These are phyloP conservation scores for Aspergillus fructus DNA, from an alignment of 2,329 filamentous ascomycete species.

Conservation along the genomic window DNA sequence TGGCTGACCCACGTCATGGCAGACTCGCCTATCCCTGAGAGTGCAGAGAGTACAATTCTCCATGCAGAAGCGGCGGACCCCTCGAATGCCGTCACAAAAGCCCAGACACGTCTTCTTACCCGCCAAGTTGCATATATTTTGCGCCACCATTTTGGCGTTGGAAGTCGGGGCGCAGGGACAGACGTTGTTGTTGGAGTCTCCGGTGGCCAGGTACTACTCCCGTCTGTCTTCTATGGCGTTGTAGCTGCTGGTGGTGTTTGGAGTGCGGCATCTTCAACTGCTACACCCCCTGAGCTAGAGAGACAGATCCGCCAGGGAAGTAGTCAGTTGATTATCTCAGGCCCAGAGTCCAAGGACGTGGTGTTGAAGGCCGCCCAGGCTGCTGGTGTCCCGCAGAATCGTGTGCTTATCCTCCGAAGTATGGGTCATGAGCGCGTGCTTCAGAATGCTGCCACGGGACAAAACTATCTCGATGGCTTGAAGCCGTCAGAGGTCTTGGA, in stretches of 20 bases:
- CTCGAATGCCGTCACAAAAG: conserved; percentile 16
- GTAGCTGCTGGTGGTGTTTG: conserved; percentile 16
- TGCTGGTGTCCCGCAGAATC: conserved; percentile 9
- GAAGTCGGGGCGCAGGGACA: conserved; percentile 9
- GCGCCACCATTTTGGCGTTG: conserved; percentile 14
- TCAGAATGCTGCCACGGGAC: conserved; percentile 10
- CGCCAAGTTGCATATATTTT: conserved; percentile 17
- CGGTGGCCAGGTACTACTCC: conserved; percentile 12
- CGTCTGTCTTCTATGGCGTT: conserved; percentile 16
- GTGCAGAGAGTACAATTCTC: conserved; percentile 12
- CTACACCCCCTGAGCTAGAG: conserved; percentile 13
- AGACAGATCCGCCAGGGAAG: conserved; percentile 15
- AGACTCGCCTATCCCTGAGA: conserved; percentile 14
- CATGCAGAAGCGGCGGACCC: conserved; percentile 16
- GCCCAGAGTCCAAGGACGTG: conserved; percentile 11
- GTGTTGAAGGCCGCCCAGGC: conserved; percentile 12
- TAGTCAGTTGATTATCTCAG: conserved; percentile 12
- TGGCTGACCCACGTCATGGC: not conserved
- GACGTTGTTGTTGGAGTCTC: conserved; percentile 16
- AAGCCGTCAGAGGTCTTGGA: conserved; percentile 9
- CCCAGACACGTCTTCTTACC: conserved; percentile 12
- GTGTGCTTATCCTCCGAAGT: conserved; percentile 11
- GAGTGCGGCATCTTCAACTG: conserved; percentile 15
- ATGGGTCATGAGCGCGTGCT: conserved; percentile 12
- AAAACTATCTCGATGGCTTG: conserved; percentile 12